A percentile compares a stretch with the other conserved stretches of the same genome.
Conservation (phyloP, 495 filamentous ascomycete species). For the Aspergillus cavernicola region DNA sequence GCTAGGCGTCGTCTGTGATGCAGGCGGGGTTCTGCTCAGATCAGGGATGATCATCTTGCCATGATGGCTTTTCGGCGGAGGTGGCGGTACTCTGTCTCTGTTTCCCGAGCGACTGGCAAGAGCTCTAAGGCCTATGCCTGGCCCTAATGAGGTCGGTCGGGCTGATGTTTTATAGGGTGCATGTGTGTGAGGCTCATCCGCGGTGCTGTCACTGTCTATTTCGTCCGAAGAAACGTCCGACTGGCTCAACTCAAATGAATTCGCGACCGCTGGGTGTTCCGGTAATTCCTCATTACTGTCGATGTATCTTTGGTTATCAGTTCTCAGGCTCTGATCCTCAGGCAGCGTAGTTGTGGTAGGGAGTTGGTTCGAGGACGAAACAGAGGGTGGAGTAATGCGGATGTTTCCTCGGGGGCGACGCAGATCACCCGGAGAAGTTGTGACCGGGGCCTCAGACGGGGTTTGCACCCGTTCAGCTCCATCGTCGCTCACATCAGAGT, state of each 20-base stretch:
- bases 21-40: constrained; percentile 21
- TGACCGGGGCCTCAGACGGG: background rate
- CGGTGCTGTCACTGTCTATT: constrained; percentile 42
- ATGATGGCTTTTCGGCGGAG: constrained; percentile 61
- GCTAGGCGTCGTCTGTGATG: constrained; percentile 23
- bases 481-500: constrained; percentile 25
- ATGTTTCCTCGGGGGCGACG: constrained; percentile 11
- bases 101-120: constrained; percentile 24
- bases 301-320: background rate
- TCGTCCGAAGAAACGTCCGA: constrained; percentile 10
- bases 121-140: constrained; percentile 38
- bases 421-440: background rate
- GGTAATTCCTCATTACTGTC: background rate
- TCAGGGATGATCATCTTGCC: constrained; percentile 59
- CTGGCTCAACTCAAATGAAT: constrained; percentile 6
- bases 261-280: background rate
- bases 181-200: constrained; percentile 47
- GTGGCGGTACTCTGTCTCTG: constrained; percentile 46
- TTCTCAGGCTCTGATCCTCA: constrained; percentile 8
- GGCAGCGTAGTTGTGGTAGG: constrained; percentile 10
- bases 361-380: constrained; percentile 27
- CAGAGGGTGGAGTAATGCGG: constrained; percentile 27
- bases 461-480: constrained; percentile 3
- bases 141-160: constrained; percentile 27
- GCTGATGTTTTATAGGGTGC: constrained; percentile 29